Evolutionary conservation across 495 filamentous ascomycete species (phyloP), one percentile per base, ranked within the genome.

Genomic region (Echria macrotheca): DNA sequence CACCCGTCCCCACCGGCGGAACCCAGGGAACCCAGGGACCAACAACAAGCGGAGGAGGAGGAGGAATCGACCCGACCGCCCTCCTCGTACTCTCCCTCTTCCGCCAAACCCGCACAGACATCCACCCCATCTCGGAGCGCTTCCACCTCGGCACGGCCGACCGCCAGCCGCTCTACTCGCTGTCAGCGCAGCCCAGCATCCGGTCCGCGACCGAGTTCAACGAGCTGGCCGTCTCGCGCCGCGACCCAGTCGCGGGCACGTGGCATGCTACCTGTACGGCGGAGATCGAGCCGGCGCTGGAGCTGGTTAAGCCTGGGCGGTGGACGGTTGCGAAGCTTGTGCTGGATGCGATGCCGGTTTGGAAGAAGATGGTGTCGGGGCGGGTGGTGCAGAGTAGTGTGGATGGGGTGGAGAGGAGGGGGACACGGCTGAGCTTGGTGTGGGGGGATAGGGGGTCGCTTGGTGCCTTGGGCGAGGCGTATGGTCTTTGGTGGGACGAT

Each of bases 131-230:
- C 33, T 19, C 45, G 21, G 45, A 48, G 45, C 32, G 32, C 33
- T 48, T 48, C 33, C 45, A 48, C 21, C 45, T 48, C 45, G 45
- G 45, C 4, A 32, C 45, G 12, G 45, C 45, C 32, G 45, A 48
- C 45, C 45, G 45, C 11, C 45, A 48, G 45, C 45, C 45, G 22
- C 45, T 48, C n/a, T 48, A 48, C 45, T n/a, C 45, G 45, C 33
- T 48, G 32, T 39, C 45, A 19, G 45, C 45, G n/a, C 45, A 48
- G 45, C 45, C 45, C 10, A 48, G 45, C 35, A 18, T 23, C 6
- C 45, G 45, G 19, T 48, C 45, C 33, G 45, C 45, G 10, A 23
- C 45, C 45, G 45, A 48, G 33, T 48, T 43, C 40, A 43, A 43
- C 40, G 40, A 43, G 40, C 40, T 43, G 9, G n/a, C 11, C 44